These are phyloP conservation scores for Gremmenia infestans DNA, from an alignment of 2,329 filamentous ascomycete genomes.

Conservation along the genomic window DNA sequence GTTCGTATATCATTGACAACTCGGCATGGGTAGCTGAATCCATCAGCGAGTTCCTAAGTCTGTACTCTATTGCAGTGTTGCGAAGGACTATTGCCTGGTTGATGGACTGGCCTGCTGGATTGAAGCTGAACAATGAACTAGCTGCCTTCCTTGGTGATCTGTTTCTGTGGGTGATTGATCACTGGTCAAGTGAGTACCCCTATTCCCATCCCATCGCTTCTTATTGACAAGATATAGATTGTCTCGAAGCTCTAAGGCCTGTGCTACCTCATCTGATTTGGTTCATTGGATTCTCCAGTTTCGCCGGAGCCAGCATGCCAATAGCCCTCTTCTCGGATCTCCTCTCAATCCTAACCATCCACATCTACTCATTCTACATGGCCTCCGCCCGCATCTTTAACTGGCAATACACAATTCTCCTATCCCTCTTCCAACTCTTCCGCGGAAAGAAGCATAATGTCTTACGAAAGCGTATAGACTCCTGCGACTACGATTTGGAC, in stretches of 20 bases:
- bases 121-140: constrained; percentile 92
- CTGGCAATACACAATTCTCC: constrained; percentile 95
- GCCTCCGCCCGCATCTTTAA: constrained; percentile 96
- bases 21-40: constrained; percentile 75
- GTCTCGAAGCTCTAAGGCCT: constrained; percentile 72
- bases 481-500: constrained; percentile 96
- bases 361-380: constrained; percentile 98
- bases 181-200: constrained; percentile 72
- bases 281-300: constrained; percentile 90
- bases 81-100: constrained; percentile 90
- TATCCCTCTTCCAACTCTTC: constrained; percentile 97
- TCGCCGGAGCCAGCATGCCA: constrained; percentile 94
- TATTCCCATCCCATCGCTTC: neutral
- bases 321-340: constrained; percentile 94
- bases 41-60: constrained; percentile 69
- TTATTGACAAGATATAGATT: constrained; percentile 43
- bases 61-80: constrained; percentile 84
- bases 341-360: constrained; percentile 82
- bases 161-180: constrained; percentile 97
- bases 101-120: constrained; percentile 89
- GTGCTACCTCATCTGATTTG: constrained; percentile 82
- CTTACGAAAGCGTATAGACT: constrained; percentile 93
- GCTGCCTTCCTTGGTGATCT: constrained; percentile 91
- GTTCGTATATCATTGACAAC: constrained; percentile 96
- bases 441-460: constrained; percentile 98